Conservation (phyloP, 768 basidiomycete genomes). For the Leccinum olivaceopallidum region DNA sequence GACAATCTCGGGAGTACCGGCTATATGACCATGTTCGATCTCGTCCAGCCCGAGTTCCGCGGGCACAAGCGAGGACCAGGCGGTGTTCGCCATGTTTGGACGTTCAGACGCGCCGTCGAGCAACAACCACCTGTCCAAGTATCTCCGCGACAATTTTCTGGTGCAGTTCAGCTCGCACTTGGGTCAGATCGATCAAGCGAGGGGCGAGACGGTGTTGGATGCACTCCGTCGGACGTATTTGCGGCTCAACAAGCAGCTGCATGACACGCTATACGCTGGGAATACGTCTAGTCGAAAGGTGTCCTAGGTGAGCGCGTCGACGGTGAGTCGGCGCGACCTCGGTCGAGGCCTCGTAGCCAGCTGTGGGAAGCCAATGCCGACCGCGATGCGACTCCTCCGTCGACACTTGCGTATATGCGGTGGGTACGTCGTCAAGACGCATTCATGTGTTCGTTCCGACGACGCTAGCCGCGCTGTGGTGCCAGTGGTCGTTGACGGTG, state of each 20-base stretch:
- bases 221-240: slow-evolving; percentile 89
- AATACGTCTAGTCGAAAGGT: slow-evolving; percentile 58
- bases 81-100: slow-evolving; percentile 97
- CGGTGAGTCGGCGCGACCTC: slow-evolving; percentile 29
- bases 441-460: slow-evolving; percentile 98
- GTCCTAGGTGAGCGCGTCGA: slow-evolving; percentile 60
- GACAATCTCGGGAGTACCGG: slow-evolving; percentile 85
- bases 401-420: slow-evolving; percentile 86
- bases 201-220: slow-evolving; percentile 59
- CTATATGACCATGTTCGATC: slow-evolving; percentile 85
- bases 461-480: slow-evolving; percentile 77
- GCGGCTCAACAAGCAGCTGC: slow-evolving; percentile 77
- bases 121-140: slow-evolving; percentile 77
- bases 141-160: slow-evolving; percentile 79
- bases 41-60: slow-evolving; percentile 86
- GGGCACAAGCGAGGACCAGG: slow-evolving; percentile 64
- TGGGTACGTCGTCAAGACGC: slow-evolving; percentile 99
- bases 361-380: slow-evolving; percentile 98
- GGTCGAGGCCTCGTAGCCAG: slow-evolving; percentile 59
- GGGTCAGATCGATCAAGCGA: slow-evolving; percentile 37
- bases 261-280: slow-evolving; percentile 59
- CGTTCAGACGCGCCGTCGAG: slow-evolving; percentile 56
- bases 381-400: slow-evolving; percentile 86
- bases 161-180: slow-evolving; percentile 62
- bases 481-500: slow-evolving; percentile 77